A percentile compares a stretch with the other conserved stretches of the same genome.
These are phyloP conservation scores for Davidsoniella virescens DNA, from an alignment of 2,329 filamentous ascomycete genomes.

Conservation along the genomic window DNA sequence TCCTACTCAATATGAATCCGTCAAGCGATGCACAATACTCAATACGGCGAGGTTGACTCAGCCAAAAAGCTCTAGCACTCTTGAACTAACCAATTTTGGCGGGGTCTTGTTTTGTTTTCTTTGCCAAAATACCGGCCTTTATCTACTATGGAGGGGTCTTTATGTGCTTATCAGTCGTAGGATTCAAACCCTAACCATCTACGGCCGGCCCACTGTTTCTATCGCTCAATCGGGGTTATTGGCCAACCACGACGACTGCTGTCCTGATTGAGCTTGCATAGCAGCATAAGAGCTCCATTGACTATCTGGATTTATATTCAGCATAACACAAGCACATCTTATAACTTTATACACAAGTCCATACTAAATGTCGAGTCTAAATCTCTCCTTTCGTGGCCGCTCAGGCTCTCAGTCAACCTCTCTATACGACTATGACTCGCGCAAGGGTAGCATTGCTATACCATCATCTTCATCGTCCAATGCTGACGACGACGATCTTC, in stretches of 20 bases:
- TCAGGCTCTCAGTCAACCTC: constrained; percentile 8
- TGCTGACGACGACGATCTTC: constrained; percentile 41
- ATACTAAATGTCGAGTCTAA: constrained; percentile 1
- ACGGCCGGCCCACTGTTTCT: neutral
- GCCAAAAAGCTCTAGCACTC: constrained; percentile 4
- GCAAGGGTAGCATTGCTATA: constrained; percentile 8
- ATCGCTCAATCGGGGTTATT: constrained; percentile 3
- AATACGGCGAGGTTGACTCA: constrained; percentile 5
- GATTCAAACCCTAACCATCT: neutral
- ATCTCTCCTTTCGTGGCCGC: constrained; percentile 1
- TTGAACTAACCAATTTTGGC: constrained; percentile 1
- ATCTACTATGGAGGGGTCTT: neutral
- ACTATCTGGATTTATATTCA: neutral
- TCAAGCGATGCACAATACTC: too few relatives aligned
- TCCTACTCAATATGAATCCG: too few relatives aligned
- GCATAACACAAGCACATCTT: too few relatives aligned
- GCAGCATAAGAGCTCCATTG: neutral
- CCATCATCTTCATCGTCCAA: constrained; percentile 17
- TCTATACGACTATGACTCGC: constrained; percentile 3
- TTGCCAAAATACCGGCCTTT: neutral
- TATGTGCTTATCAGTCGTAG: neutral
- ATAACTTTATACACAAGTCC: neutral
- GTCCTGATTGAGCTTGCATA: neutral
- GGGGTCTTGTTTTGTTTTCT: constrained; percentile 4
- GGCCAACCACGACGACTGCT: neutral